Conservation (phyloP, 208 protist species). For the Tritrichomonas musculus region DNA sequence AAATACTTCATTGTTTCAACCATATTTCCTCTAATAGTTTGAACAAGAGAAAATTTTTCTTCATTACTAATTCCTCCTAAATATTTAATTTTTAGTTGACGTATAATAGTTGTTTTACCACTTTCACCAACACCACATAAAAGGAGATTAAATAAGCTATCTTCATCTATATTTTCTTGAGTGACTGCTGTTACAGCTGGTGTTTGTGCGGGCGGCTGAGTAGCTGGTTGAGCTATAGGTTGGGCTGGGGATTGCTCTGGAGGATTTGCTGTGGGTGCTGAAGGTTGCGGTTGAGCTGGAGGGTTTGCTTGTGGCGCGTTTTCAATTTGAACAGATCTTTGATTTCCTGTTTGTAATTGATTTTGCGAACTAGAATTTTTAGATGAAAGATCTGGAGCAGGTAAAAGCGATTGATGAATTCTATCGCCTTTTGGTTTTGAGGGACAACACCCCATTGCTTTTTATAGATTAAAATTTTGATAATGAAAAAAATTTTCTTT, state of each 20-base stretch:
- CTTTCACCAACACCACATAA: conserved; percentile 33
- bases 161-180: not conserved
- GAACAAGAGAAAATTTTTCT: not conserved
- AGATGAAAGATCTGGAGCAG: no score
- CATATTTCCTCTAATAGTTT: not conserved
- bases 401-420: no score
- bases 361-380: no score
- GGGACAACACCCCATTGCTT: no score
- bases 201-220: not conserved
- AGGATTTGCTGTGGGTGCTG: no score
- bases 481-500: no score
- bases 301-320: not conserved
- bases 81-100: not conserved
- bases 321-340: no score
- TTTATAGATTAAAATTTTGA: no score
- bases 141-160: not conserved
- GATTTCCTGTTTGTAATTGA: no score
- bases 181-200: not conserved
- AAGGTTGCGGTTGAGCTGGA: not conserved
- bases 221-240: no score
- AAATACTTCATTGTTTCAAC: not conserved
- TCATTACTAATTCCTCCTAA: not conserved
- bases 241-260: not conserved
- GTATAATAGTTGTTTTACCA: conserved; percentile 25
- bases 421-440: no score